Base-by-base conservation (phyloP, 2,329 filamentous ascomycete genomes). In the Leptographium flavum region DNA sequence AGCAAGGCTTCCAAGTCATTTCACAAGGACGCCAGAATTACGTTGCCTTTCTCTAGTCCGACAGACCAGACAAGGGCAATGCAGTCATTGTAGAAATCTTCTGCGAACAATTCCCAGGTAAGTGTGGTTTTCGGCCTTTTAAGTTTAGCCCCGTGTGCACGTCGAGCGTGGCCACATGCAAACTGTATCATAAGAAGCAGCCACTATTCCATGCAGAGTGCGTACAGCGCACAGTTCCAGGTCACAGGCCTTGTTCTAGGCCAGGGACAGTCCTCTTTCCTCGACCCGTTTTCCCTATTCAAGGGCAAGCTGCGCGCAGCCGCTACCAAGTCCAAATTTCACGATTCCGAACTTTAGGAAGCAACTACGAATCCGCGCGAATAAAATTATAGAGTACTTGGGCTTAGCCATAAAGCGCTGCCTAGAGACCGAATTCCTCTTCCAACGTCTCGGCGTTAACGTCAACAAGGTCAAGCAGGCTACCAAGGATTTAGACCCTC, bases 11-110 rank as follows among this genome's bases (percentile, higher is more conserved):
- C 17, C 22, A 5, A 19, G 32, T 28, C 8, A 43, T 43, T 19
- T 33, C 42, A 3, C 42, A 43, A 17, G 21, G 3, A 5, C 31
- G 42, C 2, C 42, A 43, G 22, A 33, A 43, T 19, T 43, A 38
- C 21, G 42, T 38, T 14, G 42, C 42, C 33, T 43, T 43, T 37
- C 25, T 43, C 21, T 43, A 33, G 42, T 37, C 32, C n/a, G 32
- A 27, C 21, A 28, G 21, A 6, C 13, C 21, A 4, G 23, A 19
- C 33, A 21, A 22, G 5, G 15, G 7, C 11, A 27, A 21, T 19
- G 42, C 42, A 4, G 32, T 43, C 23, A n/a, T 43, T 5, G 42
- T 43, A 3, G 33, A 43, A 30, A 38, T 43, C 4, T 43, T 43
- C 15, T 43, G 42, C 23, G 42, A 43, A n/a, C 2, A 27, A 15